These are phyloP conservation scores for Pseudocercospora pini-densiflorae DNA, from an alignment of 2,329 filamentous ascomycete species.

Conservation along the genomic window DNA sequence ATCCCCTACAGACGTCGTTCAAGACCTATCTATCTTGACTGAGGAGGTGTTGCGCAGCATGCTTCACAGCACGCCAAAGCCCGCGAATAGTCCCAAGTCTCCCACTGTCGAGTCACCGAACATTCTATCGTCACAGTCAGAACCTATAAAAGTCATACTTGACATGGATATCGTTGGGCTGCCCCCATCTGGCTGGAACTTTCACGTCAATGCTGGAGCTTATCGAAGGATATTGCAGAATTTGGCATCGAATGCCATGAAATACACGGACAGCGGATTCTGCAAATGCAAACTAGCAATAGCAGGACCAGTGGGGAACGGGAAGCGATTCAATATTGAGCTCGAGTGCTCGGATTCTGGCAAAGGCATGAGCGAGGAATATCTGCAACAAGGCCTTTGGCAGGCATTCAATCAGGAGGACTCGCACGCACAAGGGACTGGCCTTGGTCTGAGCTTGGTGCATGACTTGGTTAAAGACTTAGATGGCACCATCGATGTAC, in stretches of 20 bases:
- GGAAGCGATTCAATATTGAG: slow-evolving; percentile 8
- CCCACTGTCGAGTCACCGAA: background rate
- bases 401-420: slow-evolving; percentile 42
- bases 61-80: slow-evolving; percentile 14
- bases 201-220: slow-evolving; percentile 49
- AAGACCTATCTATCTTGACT: slow-evolving; percentile 15
- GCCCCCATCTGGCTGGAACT: slow-evolving; percentile 44
- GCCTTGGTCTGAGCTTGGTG: slow-evolving; percentile 42
- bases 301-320: background rate
- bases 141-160: slow-evolving; percentile 49
- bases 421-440: slow-evolving; percentile 37
- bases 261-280: slow-evolving; percentile 45
- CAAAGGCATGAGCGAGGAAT: slow-evolving; percentile 39
- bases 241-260: slow-evolving; percentile 53
- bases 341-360: slow-evolving; percentile 34
- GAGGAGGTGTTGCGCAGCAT: slow-evolving; percentile 21
- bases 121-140: background rate
- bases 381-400: slow-evolving; percentile 36
- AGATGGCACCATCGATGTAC: slow-evolving; percentile 33
- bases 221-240: slow-evolving; percentile 52
- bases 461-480: slow-evolving; percentile 37
- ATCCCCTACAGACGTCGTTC: slow-evolving; percentile 9
- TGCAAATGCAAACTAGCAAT: slow-evolving; percentile 12
- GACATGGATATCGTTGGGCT: slow-evolving; percentile 40
- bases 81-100: slow-evolving; percentile 7